phyloP scores from a whole-genome alignment of 2,329 filamentous ascomycete genomes.

The Ilyonectria robusta region DNA sequence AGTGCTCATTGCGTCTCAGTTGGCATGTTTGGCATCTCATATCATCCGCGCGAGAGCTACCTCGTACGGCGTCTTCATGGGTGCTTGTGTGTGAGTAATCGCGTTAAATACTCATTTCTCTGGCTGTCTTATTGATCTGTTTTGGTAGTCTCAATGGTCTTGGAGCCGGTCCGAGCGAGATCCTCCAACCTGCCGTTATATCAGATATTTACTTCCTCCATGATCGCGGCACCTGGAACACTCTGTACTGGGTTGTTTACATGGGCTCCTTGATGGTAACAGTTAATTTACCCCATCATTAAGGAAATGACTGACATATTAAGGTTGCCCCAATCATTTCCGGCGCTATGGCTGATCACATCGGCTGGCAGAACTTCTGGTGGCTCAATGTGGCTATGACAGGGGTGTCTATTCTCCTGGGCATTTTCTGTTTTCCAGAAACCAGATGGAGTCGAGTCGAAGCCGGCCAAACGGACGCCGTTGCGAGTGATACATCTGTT shows the following conservation, averaged over 20 bases:
- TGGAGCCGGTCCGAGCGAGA: slow-evolving; percentile 31
- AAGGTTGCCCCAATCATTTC: slow-evolving; percentile 16
- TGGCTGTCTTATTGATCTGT: background rate
- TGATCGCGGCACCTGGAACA: slow-evolving; percentile 37
- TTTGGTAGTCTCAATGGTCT: slow-evolving; percentile 15
- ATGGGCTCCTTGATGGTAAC: slow-evolving; percentile 31
- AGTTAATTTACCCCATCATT: background rate
- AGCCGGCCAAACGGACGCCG: background rate
- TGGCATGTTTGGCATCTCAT: slow-evolving; percentile 24
- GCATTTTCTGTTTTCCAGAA: slow-evolving; percentile 9
- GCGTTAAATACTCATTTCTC: background rate
- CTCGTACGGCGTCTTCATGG: slow-evolving; percentile 22
- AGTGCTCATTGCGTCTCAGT: slow-evolving; percentile 18
- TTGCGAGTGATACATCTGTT: background rate
- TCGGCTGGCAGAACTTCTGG: slow-evolving; percentile 17
- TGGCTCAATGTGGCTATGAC: slow-evolving; percentile 21
- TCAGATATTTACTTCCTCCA: slow-evolving; percentile 39
- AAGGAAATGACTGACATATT: too few species aligned
- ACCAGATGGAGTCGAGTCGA: slow-evolving; percentile 8
- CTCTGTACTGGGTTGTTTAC: slow-evolving; percentile 36
- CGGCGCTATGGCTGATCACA: slow-evolving; percentile 16
- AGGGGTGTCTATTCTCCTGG: background rate
- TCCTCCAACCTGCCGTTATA: slow-evolving; percentile 33
- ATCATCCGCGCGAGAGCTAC: slow-evolving; percentile 24
- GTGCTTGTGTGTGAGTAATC: slow-evolving; percentile 16